Conservation (phyloP, 805 yeast genomes). For the Kurtzmaniella fragi region DNA sequence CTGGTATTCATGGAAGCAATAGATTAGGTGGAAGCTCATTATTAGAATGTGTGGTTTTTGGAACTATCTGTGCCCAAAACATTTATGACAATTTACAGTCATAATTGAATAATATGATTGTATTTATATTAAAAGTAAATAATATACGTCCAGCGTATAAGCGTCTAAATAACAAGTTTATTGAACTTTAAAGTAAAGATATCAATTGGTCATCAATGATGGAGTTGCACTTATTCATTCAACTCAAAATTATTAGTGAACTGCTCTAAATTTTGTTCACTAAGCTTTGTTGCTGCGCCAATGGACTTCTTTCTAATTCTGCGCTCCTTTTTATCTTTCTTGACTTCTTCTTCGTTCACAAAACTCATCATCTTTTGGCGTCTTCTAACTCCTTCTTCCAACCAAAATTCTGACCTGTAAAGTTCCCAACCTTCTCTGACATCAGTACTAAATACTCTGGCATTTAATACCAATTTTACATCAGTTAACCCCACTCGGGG, state of each 20-base stretch:
- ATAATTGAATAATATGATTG: neutral
- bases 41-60: slow-evolving; percentile 58
- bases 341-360: slow-evolving; percentile 9
- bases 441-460: slow-evolving; percentile 77
- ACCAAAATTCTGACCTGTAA: slow-evolving; percentile 92
- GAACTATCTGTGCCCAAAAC: slow-evolving; percentile 42
- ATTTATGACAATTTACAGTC: slow-evolving; percentile 2
- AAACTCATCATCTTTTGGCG: slow-evolving; percentile 32
- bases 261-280: slow-evolving; percentile 15
- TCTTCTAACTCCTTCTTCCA: slow-evolving; percentile 69
- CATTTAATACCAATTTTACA: slow-evolving; percentile 74
- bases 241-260: slow-evolving; percentile 3
- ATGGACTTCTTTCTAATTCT: slow-evolving; percentile 29
- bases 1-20: slow-evolving; percentile 64
- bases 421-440: slow-evolving; percentile 93
- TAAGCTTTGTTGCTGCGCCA: slow-evolving; percentile 9
- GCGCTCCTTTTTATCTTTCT: slow-evolving; percentile 35
- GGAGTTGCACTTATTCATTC: too few species aligned
- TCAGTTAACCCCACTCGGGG: slow-evolving; percentile 67
- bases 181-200: neutral
- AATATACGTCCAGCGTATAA: neutral
- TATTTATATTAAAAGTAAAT: neutral
- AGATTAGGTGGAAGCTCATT: slow-evolving; percentile 57
- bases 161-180: too few species aligned
- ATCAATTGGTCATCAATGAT: too few species aligned